These are phyloP conservation scores for Penicillium mononematosum DNA, from an alignment of 495 filamentous ascomycete species.

Conservation along the genomic window DNA sequence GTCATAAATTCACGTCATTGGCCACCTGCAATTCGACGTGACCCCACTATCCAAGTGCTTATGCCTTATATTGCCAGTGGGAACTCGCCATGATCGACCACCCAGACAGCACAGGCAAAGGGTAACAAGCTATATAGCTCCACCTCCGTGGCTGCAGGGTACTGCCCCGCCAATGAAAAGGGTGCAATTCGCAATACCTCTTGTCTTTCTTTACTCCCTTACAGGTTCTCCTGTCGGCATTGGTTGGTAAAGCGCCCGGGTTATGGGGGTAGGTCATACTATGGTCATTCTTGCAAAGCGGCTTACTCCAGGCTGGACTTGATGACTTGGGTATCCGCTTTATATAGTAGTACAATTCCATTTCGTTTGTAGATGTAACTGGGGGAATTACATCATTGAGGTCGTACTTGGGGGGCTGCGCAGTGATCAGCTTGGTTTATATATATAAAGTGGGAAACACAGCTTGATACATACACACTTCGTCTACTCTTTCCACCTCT, in stretches of 20 bases:
- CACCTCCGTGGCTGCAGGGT: not conserved
- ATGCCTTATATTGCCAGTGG: not conserved
- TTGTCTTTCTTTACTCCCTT: not conserved
- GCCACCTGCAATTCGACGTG: not conserved
- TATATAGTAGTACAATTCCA: not conserved
- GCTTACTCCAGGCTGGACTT: not conserved
- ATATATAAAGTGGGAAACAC: constrained; percentile 1
- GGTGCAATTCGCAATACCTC: constrained; percentile 12
- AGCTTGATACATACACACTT: not conserved
- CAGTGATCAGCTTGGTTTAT: not conserved
- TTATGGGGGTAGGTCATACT: constrained; percentile 3
- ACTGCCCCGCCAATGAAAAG: constrained; percentile 7
- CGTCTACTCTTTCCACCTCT: not conserved
- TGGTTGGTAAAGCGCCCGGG: constrained; percentile 2
- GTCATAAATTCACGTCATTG: constrained; percentile 9
- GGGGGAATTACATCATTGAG: constrained; percentile 20
- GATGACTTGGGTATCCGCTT: not conserved
- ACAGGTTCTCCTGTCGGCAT: constrained; percentile 12
- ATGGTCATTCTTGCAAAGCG: not conserved
- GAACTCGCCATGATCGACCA: constrained; percentile 6
- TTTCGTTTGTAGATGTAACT: constrained; percentile 4
- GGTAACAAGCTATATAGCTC: not conserved
- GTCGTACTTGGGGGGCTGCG: not conserved
- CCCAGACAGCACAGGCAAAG: constrained; percentile 3
- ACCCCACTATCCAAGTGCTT: not conserved